Base-by-base conservation (phyloP, 306 rosid genomes). In the Fragaria nilgerrensis region DNA sequence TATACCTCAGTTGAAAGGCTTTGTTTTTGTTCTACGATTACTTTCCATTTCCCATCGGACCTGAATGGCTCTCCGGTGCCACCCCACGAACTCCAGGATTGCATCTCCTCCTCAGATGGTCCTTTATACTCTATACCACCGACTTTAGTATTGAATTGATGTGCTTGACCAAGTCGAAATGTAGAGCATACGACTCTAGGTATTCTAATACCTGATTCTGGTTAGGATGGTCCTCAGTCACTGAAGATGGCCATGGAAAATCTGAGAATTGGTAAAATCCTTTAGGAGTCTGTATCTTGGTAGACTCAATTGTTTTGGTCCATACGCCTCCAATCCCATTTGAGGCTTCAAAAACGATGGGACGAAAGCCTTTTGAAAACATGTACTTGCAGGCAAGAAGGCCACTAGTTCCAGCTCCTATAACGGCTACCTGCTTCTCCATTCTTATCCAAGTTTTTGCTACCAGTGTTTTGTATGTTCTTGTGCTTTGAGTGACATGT, bases 371-470 rank as follows among this genome's bases (percentile, higher is more conserved):
- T 73, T 84, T 87, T 20, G 84, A 69, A 15, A 68, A 53, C 23
- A 83, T 39, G 85, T 87, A 85, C 56, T 88, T 90, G 82, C 91
- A 87, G 48, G 96, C 93, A 1, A 90, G 71, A 64, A 90, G 96
- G 62, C 96, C 96, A 61, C 96, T 88, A 12, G 73, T 74, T 0
- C 96, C 96, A 0, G 88, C 93, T 23, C 93, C 93, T 2, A 90
- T 43, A 16, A 90, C 81, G 71, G 82, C 88, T 6, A 88, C 86
- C 43, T 73, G 20, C 80, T 47, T 82, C 63, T 73, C 85, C 59
- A 53, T 53, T 12, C 49, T 45, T 3, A 45, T 45, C 14, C 10
- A 41, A 41, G 45, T 41, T 41, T 45, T 45, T 45, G 49, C 49
- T 45, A 45, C 27, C 1, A 27, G 27, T 27, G 8, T 43, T 7